phyloP scores from a whole-genome alignment of 352 stramenopile species.

The Phytophthora agathidicida region DNA sequence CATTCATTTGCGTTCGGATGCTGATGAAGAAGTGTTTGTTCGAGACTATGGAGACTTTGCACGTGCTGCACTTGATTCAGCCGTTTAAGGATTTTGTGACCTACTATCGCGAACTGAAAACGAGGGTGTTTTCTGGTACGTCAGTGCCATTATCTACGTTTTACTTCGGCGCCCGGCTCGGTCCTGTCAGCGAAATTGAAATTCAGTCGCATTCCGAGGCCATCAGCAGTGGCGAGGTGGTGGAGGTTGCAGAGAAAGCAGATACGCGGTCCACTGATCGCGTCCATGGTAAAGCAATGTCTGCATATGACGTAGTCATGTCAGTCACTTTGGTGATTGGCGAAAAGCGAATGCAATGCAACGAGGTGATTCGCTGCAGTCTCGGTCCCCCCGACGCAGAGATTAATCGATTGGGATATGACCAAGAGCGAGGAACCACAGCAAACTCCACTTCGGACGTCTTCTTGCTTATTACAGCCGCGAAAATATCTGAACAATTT shows the following conservation, averaged over 20 bases:
- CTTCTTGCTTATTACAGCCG: conserved; percentile 16
- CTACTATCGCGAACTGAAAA: conserved; percentile 15
- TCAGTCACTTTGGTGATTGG: conserved; percentile 1
- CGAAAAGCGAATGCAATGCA: conserved; percentile 1
- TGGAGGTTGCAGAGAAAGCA: background rate
- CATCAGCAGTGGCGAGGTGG: background rate
- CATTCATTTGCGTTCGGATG: conserved; percentile 12
- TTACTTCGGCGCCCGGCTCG: conserved; percentile 7
- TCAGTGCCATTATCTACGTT: background rate
- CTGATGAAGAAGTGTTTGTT: conserved; percentile 9
- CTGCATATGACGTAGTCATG: background rate
- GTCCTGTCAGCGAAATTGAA: background rate
- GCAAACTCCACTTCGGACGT: background rate
- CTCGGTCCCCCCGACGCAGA: background rate
- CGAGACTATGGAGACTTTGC: too few species aligned
- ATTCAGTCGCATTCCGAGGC: too few species aligned
- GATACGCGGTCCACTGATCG: conserved; percentile 4
- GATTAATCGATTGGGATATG: background rate
- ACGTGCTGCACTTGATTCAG: too few species aligned
- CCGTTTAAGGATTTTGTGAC: conserved; percentile 14
- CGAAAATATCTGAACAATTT: background rate
- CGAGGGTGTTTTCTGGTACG: background rate
- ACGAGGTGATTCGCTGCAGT: conserved; percentile 15
- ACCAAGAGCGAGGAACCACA: background rate
- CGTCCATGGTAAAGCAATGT: background rate